phyloP scores from a whole-genome alignment of 257 asterid genomes.

The Solanum gandarillasii region DNA sequence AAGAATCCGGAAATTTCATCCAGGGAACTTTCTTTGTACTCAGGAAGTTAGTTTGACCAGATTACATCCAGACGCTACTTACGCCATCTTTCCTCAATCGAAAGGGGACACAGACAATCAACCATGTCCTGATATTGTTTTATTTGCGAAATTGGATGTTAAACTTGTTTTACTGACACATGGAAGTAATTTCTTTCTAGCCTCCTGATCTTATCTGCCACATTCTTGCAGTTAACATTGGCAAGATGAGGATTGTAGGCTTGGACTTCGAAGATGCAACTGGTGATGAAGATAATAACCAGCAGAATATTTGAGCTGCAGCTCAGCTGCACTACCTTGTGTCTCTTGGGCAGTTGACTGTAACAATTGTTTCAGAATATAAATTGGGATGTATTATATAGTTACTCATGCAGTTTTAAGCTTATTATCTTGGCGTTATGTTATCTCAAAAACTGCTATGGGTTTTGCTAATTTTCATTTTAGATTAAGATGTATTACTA shows the following conservation, averaged over 20 bases:
- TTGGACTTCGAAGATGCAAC: constrained; percentile 48
- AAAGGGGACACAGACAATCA: neutral
- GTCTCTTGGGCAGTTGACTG: neutral
- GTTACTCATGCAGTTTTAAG: neutral
- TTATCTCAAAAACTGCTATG: neutral
- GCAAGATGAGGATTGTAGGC: constrained; percentile 69
- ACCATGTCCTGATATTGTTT: neutral
- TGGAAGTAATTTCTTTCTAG: neutral
- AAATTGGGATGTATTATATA: neutral
- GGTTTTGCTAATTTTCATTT: neutral
- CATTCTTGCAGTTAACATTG: constrained; percentile 65
- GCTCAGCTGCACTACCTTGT: neutral
- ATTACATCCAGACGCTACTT: neutral
- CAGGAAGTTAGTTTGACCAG: neutral
- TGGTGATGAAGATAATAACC: constrained; percentile 16
- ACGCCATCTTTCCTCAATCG: neutral
- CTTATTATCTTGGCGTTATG: neutral
- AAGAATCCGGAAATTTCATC: neutral
- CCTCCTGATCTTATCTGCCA: neutral
- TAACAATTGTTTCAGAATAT: neutral
- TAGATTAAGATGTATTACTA: neutral
- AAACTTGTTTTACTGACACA: neutral
- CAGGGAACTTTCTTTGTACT: neutral
- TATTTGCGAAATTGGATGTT: neutral
- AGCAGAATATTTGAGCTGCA: constrained; percentile 3